Evolutionary conservation across 805 yeast genomes (phyloP), one percentile per base, ranked within the genome.

Genomic region (Wickerhamiella lipophila): DNA sequence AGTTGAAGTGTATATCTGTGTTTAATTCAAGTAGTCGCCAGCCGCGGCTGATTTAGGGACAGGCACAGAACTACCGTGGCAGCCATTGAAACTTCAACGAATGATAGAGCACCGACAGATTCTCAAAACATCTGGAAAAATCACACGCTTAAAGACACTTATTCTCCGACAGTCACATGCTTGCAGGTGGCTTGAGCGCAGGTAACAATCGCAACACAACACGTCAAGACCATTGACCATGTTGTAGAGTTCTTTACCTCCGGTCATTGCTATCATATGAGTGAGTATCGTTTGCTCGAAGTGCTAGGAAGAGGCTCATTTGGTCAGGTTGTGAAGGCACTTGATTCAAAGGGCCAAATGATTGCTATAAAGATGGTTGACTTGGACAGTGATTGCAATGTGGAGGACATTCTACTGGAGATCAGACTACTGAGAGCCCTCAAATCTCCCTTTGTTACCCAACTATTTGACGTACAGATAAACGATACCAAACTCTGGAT

Each of bases 281-380:
- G 43, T 23, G 46, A 34, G 4, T 45, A 45, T 23, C 42, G 42
- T n/a, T 19, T 45, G 26, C 42, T 39, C 6, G 34, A 42, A 15
- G 40, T 44, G 27, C 53, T 58, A 3, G 61, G 61, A 22, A 18
- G 53, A 5, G 61, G 61, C 15, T 42, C 61, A 2, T 58, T 56
- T 32, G 61, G 61, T 9, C 53, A 53, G 47, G 61, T 61, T 42
- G 55, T 36, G 42, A 47, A 53, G 8, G 63, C 64, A 3, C 52
- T 52, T 13, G 70, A 70, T 21, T 53, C 52, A 5, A 64, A 70
- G 2, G 64, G 68, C 3, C 57, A 66, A 19, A 59, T 73, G 2
- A 88, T 85, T 25, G 98, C 98, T 3, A 73, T 92, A n/a, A 89
- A 89, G 63, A 80, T 84, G 23, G 74, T 92, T 32, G 81, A 86